Base-by-base conservation (phyloP, 2,329 filamentous ascomycete species). In the Fusarium sp. region DNA sequence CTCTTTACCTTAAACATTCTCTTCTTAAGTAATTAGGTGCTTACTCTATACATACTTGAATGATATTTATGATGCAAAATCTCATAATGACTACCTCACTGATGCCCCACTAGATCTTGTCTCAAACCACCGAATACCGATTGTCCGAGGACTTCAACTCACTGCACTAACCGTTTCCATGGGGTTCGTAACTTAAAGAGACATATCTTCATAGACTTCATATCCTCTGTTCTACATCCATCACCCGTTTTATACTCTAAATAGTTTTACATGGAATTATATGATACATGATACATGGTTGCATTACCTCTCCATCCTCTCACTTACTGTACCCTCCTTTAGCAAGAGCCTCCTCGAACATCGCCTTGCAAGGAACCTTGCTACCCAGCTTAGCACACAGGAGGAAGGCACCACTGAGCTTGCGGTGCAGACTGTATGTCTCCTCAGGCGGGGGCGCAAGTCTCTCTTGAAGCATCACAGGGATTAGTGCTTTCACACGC, bases 391-490 rank as follows among this genome's bases (percentile, higher is more conserved):
- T 88, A 0, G 96, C 94, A 80, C 96, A 99, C 20, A 99, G 84
- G 76, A 99, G 81, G 78, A 99, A 99, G 0, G 96, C 97, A 0
- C 96, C 96, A 79, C 94, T 97, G 58, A 99, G 83, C 83, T 99
- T 99, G 65, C 96, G 88, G 81, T 99, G 96, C 75, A 99, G 82
- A 78, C 92, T 95, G 78, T 99, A 99, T 55, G 96, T 99, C 85
- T 99, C 96, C 82, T 99, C 97, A 0, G 96, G 96, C 25, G 97
- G 96, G 25, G 96, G 95, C 18, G 93, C 90, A 22, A 99, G 82
- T 38, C 96, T 84, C 84, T 99, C 96, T 60, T 89, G 88, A 48
- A 99, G 86, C 96, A 99, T 99, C 56, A 97, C 84, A 18, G 96
- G 96, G 72, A 99, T 98, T 56, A 97, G 86, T 6, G 85, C 87